Conservation (phyloP, 345 rosid genomes). For the Heritiera fomes region DNA sequence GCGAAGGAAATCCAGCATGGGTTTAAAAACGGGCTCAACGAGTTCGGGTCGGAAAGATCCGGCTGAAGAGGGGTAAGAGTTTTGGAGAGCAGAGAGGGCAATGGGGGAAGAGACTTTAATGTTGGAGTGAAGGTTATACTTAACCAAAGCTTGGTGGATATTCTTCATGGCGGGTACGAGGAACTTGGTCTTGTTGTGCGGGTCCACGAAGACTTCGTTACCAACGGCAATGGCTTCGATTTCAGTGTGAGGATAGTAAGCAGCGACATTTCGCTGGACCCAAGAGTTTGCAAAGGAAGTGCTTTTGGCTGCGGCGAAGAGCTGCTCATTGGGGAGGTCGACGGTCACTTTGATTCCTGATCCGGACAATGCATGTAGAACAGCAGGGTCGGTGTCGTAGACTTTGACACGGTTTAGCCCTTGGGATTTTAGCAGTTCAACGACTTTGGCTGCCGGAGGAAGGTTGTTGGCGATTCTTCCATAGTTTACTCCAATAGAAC, state of each 20-base stretch:
- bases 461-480: slow-evolving; percentile 82
- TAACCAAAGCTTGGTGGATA: slow-evolving; percentile 67
- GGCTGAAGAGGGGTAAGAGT: slow-evolving; percentile 88
- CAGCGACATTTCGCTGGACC: slow-evolving; percentile 75
- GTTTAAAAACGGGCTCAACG: slow-evolving; percentile 66
- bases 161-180: slow-evolving; percentile 85
- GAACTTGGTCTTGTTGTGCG: slow-evolving; percentile 69
- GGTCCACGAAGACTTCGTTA: slow-evolving; percentile 88
- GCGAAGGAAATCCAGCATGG: slow-evolving; percentile 80
- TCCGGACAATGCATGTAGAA: slow-evolving; percentile 74
- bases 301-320: slow-evolving; percentile 60
- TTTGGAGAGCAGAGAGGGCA: slow-evolving; percentile 75
- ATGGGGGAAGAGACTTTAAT: slow-evolving; percentile 87
- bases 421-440: slow-evolving; percentile 66
- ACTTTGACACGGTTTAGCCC: slow-evolving; percentile 72
- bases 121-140: slow-evolving; percentile 55
- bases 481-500: slow-evolving; percentile 90
- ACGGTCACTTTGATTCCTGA: slow-evolving; percentile 80
- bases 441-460: slow-evolving; percentile 75
- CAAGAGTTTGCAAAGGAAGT: slow-evolving; percentile 58
- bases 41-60: slow-evolving; percentile 87
- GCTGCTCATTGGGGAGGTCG: slow-evolving; percentile 76
- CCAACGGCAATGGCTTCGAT: slow-evolving; percentile 95
- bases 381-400: slow-evolving; percentile 78
- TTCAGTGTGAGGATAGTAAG: slow-evolving; percentile 64